Evolutionary conservation across 1,284 basidiomycete genomes (phyloP).

Genomic region (Cutaneotrichosporon sp.): DNA sequence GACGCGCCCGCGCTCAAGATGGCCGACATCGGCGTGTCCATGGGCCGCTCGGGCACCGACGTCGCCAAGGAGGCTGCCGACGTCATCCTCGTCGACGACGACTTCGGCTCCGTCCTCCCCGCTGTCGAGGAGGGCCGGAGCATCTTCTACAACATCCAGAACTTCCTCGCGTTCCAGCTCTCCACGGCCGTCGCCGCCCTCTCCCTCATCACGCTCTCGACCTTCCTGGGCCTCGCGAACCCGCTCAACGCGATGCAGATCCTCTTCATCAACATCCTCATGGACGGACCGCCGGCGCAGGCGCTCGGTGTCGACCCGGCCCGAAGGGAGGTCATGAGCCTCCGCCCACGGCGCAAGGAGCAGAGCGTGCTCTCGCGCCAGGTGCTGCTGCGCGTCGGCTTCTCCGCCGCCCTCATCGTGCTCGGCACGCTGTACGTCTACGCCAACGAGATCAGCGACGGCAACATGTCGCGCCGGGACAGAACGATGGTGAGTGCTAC

Average conservation of each 20-base stretch:
- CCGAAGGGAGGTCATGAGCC: conserved; percentile 80
- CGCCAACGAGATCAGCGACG: conserved; percentile 72
- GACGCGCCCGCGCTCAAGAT: conserved; percentile 95
- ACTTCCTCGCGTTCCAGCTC: conserved; percentile 94
- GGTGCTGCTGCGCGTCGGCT: conserved; percentile 73
- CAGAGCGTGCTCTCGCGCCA: conserved; percentile 74
- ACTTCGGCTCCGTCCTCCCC: conserved; percentile 88
- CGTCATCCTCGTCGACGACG: conserved; percentile 94
- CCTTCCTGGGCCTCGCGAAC: conserved; percentile 79
- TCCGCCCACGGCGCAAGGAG: conserved; percentile 82
- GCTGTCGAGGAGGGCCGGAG: conserved; percentile 97
- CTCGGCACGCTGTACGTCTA: conserved; percentile 84
- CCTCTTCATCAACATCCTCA: conserved; percentile 95
- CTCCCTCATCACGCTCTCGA: conserved; percentile 89
- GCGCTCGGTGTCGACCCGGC: conserved; percentile 95
- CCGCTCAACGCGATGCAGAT: conserved; percentile 99
- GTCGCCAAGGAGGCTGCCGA: conserved; percentile 98
- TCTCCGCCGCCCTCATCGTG: conserved; percentile 87
- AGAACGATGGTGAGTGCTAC: conserved; percentile 77
- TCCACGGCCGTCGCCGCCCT: conserved; percentile 93
- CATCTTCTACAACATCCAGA: conserved; percentile 98
- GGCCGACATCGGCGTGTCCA: conserved; percentile 96
- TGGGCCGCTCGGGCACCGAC: conserved; percentile 95
- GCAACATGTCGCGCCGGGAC: conserved; percentile 72
- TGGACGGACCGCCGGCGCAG: conserved; percentile 97